These are phyloP conservation scores for Teunomyces aglyptinius DNA, from an alignment of 805 yeast species.

Conservation along the genomic window DNA sequence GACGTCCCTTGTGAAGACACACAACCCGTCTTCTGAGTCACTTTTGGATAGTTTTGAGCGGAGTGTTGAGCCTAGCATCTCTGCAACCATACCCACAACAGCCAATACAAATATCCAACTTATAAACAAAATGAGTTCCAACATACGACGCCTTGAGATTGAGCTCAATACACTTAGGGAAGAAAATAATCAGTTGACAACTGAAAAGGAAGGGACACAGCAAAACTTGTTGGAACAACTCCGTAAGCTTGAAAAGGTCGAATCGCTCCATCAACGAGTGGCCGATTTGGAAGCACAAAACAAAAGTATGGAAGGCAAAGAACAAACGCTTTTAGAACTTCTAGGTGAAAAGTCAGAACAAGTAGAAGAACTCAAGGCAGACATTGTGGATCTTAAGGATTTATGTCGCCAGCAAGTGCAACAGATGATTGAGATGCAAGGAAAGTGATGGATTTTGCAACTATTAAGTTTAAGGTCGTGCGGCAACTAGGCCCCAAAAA, in stretches of 20 bases:
- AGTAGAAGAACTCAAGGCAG: constrained; percentile 83
- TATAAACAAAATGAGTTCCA: constrained; percentile 71
- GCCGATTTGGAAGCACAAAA: constrained; percentile 30
- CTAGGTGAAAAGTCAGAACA: constrained; percentile 86
- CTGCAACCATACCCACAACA: constrained; percentile 12
- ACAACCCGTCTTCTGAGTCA: constrained; percentile 15
- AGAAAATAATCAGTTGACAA: constrained; percentile 51
- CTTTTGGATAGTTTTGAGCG: constrained; percentile 6
- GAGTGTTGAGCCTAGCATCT: constrained; percentile 2
- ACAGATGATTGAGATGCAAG: constrained; percentile 55
- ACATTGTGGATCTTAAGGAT: constrained; percentile 85
- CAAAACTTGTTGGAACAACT: constrained; percentile 56
- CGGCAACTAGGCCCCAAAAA: not conserved
- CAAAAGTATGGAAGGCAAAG: constrained; percentile 21
- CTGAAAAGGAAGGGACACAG: constrained; percentile 65
- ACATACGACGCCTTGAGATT: constrained; percentile 74
- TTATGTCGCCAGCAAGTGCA: constrained; percentile 81
- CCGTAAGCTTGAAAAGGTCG: constrained; percentile 26
- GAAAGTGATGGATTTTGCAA: not conserved
- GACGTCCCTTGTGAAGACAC: constrained; percentile 23
- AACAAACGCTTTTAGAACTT: constrained; percentile 60
- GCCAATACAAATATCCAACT: constrained; percentile 49
- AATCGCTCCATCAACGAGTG: constrained; percentile 28
- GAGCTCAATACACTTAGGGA: constrained; percentile 67
- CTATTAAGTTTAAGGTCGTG: not conserved